Conservation (phyloP, 768 basidiomycete genomes). For the Punctularia strigosozonata region DNA sequence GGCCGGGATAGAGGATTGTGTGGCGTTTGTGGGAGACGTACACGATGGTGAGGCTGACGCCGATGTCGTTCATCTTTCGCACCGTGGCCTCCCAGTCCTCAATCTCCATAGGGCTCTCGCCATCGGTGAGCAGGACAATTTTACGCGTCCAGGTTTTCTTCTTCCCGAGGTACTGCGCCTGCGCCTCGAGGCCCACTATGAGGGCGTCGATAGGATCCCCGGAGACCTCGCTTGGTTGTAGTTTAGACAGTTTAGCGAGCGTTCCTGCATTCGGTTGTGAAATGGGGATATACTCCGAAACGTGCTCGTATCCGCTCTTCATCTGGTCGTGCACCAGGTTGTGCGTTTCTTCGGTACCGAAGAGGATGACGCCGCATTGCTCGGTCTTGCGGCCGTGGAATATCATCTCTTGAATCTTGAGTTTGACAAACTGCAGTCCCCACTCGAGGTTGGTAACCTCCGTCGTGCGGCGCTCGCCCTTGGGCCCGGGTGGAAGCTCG, state of each 20-base stretch:
- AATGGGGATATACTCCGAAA: conserved; percentile 60
- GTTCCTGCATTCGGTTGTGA: conserved; percentile 53
- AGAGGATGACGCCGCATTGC: conserved; percentile 80
- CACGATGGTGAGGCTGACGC: conserved; percentile 61
- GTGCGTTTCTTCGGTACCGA: conserved; percentile 71
- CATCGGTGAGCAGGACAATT: conserved; percentile 78
- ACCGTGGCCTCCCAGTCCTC: conserved; percentile 68
- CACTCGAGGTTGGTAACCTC: conserved; percentile 74
- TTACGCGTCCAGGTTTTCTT: conserved; percentile 84
- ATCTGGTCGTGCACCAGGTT: conserved; percentile 52
- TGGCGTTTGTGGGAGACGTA: conserved; percentile 33
- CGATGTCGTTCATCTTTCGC: conserved; percentile 47
- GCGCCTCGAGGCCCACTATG: conserved; percentile 77
- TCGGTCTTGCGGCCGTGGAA: conserved; percentile 89
- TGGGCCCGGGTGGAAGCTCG: conserved; percentile 37
- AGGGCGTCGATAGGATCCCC: conserved; percentile 85
- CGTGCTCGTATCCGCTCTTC: conserved; percentile 62
- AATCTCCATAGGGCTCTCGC: conserved; percentile 57
- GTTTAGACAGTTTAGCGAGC: conserved; percentile 50
- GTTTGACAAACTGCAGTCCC: conserved; percentile 76
- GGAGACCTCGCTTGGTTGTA: conserved; percentile 39
- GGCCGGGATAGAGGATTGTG: background rate
- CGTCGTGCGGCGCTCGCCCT: conserved; percentile 35
- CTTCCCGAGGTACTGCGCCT: conserved; percentile 48
- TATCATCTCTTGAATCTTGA: conserved; percentile 92